Percentiles rank a stretch among this genome's conserved stretches.
Evolutionary conservation across 2,329 filamentous ascomycete species (phyloP).

Genomic region (Cladosporium sp.): DNA sequence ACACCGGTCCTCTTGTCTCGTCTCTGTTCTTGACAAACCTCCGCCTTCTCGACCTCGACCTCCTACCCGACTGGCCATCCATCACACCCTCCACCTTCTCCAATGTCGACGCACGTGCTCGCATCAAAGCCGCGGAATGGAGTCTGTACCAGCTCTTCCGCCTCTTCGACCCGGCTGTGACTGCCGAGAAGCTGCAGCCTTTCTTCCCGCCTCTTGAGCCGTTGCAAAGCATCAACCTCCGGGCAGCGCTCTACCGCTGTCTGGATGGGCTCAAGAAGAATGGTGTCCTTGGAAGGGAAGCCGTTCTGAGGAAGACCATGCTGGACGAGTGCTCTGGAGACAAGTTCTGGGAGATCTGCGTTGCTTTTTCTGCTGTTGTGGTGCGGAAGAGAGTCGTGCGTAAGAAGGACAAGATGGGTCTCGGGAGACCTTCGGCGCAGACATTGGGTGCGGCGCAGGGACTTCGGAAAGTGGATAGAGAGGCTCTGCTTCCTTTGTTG

Average conservation of each 20-base stretch:
- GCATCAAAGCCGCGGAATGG: slow-evolving; percentile 85
- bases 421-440: slow-evolving; percentile 47
- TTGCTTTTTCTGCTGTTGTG: slow-evolving; percentile 80
- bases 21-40: slow-evolving; percentile 79
- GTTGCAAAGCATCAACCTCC: slow-evolving; percentile 85
- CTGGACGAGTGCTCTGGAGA: slow-evolving; percentile 94
- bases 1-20: slow-evolving; percentile 41
- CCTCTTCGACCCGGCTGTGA: slow-evolving; percentile 76
- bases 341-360: slow-evolving; percentile 81
- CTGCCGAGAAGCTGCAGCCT: slow-evolving; percentile 77
- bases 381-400: slow-evolving; percentile 62
- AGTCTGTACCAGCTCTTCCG: slow-evolving; percentile 82
- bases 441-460: slow-evolving; percentile 48
- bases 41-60: slow-evolving; percentile 77
- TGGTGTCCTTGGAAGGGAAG: slow-evolving; percentile 76
- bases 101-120: slow-evolving; percentile 66
- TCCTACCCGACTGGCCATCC: slow-evolving; percentile 74
- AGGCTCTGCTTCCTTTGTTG: slow-evolving; percentile 62
- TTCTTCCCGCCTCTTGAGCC: slow-evolving; percentile 91
- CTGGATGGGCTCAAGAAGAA: slow-evolving; percentile 87
- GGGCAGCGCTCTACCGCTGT: slow-evolving; percentile 76
- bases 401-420: slow-evolving; percentile 45
- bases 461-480: slow-evolving; percentile 36
- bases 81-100: slow-evolving; percentile 72
- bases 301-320: slow-evolving; percentile 87